phyloP scores from a whole-genome alignment of 1,284 basidiomycete genomes.

The Phellopilus nigrolimitatus region DNA sequence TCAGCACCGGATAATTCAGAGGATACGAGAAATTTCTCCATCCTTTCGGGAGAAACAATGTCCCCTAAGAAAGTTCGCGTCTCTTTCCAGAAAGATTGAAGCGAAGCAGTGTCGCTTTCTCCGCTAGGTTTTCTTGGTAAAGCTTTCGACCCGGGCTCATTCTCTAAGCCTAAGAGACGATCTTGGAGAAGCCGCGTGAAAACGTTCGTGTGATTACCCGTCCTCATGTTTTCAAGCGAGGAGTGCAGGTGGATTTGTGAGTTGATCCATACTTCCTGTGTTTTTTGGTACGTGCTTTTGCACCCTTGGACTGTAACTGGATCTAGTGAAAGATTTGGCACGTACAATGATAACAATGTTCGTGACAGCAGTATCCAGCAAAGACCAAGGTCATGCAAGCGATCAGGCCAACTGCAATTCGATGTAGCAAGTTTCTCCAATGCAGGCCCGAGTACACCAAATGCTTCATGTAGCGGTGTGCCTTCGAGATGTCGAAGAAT shows the following conservation, averaged over 20 bases:
- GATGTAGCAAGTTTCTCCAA: background rate
- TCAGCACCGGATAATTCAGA: background rate
- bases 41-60: constrained; percentile 35
- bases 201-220: constrained; percentile 56
- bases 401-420: background rate
- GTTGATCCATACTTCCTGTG: constrained; percentile 5
- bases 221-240: constrained; percentile 52
- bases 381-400: constrained; percentile 21
- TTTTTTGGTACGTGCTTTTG: constrained; percentile 25
- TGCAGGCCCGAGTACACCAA: background rate
- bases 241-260: constrained; percentile 18
- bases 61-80: constrained; percentile 65
- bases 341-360: constrained; percentile 64
- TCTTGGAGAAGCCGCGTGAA: constrained; percentile 41
- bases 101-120: constrained; percentile 47
- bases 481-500: background rate
- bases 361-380: constrained; percentile 66
- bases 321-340: constrained; percentile 87
- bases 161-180: constrained; percentile 33
- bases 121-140: constrained; percentile 23
- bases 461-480: background rate
- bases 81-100: constrained; percentile 83
- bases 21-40: background rate
- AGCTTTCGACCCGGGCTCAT: background rate
- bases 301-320: constrained; percentile 71